These are phyloP conservation scores for Hypocreales sp. DNA, from an alignment of 2,329 filamentous ascomycete genomes.

Conservation along the genomic window DNA sequence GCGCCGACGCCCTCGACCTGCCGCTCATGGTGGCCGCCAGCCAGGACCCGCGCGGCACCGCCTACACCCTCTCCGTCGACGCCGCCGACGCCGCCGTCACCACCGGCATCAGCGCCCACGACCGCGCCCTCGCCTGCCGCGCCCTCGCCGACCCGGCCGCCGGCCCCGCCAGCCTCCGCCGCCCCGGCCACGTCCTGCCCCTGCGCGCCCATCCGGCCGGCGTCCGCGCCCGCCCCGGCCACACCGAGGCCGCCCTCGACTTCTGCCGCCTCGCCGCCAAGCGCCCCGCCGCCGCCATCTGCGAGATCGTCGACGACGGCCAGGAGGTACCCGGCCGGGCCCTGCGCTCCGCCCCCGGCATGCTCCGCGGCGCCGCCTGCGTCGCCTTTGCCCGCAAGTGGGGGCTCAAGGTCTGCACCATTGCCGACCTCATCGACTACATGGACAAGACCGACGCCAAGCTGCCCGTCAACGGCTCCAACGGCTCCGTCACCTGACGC, in stretches of 20 bases:
- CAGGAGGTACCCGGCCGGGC: conserved; percentile 53
- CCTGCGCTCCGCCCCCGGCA: conserved; percentile 53
- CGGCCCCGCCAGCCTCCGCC: conserved; percentile 47
- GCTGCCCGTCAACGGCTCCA: conserved; percentile 20
- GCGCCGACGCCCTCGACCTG: conserved; percentile 56
- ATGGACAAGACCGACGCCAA: conserved; percentile 62
- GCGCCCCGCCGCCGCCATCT: conserved; percentile 62
- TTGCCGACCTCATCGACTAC: conserved; percentile 73
- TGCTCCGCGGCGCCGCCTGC: conserved; percentile 85
- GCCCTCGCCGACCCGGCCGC: conserved; percentile 53
- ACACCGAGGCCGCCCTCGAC: conserved; percentile 89
- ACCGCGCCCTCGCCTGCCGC: conserved; percentile 70
- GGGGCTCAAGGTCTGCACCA: conserved; percentile 88
- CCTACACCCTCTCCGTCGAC: conserved; percentile 86
- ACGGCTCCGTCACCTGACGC: too few relatives aligned
- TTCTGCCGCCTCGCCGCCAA: conserved; percentile 78
- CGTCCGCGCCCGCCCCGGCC: conserved; percentile 63
- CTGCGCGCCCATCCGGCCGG: conserved; percentile 66
- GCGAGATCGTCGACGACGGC: conserved; percentile 82
- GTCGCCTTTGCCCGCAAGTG: conserved; percentile 75
- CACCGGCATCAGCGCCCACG: conserved; percentile 82
- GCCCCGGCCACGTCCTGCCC: conserved; percentile 84
- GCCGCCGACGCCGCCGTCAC: conserved; percentile 55
- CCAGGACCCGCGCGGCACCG: conserved; percentile 78
- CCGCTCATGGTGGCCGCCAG: conserved; percentile 70